phyloP scores from a whole-genome alignment of 1,284 basidiomycete species.

The Irpex lacteus region DNA sequence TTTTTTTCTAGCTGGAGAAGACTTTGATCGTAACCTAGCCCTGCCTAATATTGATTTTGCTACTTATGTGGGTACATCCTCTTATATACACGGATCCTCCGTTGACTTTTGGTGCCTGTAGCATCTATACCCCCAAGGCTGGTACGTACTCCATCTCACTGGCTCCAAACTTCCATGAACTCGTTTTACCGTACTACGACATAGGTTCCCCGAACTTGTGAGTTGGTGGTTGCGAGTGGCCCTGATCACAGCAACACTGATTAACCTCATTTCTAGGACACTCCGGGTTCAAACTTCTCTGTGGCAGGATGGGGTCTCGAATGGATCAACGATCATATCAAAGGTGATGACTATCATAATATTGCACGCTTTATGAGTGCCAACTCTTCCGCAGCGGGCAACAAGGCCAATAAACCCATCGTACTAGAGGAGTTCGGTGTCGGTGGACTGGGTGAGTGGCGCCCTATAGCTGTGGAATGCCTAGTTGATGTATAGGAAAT shows the following conservation, averaged over 20 bases:
- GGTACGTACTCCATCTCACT: slow-evolving; percentile 29
- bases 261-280: slow-evolving; percentile 30
- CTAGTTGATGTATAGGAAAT: neutral
- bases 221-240: slow-evolving; percentile 4
- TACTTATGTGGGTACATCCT: slow-evolving; percentile 41
- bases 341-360: slow-evolving; percentile 29
- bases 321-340: slow-evolving; percentile 51
- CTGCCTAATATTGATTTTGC: slow-evolving; percentile 57
- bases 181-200: neutral
- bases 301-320: slow-evolving; percentile 47
- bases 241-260: neutral
- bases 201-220: slow-evolving; percentile 31
- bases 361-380: neutral
- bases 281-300: slow-evolving; percentile 49
- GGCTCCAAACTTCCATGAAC: neutral
- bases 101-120: slow-evolving; percentile 18
- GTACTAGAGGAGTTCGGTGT: slow-evolving; percentile 58
- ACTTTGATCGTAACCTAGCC: slow-evolving; percentile 47
- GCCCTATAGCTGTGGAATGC: neutral
- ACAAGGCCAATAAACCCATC: slow-evolving; percentile 47
- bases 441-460: slow-evolving; percentile 34
- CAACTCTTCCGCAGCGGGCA: slow-evolving; percentile 36
- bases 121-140: slow-evolving; percentile 54
- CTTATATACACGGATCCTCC: neutral
- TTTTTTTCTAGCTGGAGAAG: slow-evolving; percentile 42